Percentiles rank a stretch among this genome's conserved stretches.
Conservation (phyloP, 208 protist species). For the Porcisia hertigi region DNA sequence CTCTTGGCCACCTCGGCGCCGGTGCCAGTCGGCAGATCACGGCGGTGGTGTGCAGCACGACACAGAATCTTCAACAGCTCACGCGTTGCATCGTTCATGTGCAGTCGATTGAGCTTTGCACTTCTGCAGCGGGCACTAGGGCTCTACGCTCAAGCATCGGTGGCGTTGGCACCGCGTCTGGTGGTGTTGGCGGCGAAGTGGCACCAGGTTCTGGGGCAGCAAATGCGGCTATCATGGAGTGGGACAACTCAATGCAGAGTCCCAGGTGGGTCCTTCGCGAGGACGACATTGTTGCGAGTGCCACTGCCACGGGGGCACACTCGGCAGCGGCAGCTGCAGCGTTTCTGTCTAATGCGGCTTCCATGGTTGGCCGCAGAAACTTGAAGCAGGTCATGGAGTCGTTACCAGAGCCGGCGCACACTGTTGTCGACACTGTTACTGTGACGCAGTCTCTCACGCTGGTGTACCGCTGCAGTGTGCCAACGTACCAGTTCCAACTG, state of each 20-base stretch:
- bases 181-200: not conserved
- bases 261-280: constrained; percentile 63
- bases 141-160: not conserved
- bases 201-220: not conserved
- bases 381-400: constrained; percentile 77
- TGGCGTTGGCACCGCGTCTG: constrained; percentile 2
- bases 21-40: constrained; percentile 51
- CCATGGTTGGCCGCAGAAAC: constrained; percentile 48
- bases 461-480: constrained; percentile 67
- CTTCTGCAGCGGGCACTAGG: not conserved
- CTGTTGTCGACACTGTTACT: constrained; percentile 34
- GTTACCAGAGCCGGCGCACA: constrained; percentile 70
- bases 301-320: constrained; percentile 10
- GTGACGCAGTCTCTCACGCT: constrained; percentile 65
- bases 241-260: constrained; percentile 71
- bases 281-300: constrained; percentile 23
- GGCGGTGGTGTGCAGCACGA: constrained; percentile 34
- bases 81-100: constrained; percentile 19
- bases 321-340: constrained; percentile 18
- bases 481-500: constrained; percentile 49
- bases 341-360: constrained; percentile 20
- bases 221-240: constrained; percentile 36
- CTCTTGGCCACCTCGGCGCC: constrained; percentile 61
- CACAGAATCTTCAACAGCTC: constrained; percentile 27
- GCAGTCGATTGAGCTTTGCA: constrained; percentile 33